Evolutionary conservation across 2,329 filamentous ascomycete species (phyloP).

Genomic region (Colletotrichum destructivum): DNA sequence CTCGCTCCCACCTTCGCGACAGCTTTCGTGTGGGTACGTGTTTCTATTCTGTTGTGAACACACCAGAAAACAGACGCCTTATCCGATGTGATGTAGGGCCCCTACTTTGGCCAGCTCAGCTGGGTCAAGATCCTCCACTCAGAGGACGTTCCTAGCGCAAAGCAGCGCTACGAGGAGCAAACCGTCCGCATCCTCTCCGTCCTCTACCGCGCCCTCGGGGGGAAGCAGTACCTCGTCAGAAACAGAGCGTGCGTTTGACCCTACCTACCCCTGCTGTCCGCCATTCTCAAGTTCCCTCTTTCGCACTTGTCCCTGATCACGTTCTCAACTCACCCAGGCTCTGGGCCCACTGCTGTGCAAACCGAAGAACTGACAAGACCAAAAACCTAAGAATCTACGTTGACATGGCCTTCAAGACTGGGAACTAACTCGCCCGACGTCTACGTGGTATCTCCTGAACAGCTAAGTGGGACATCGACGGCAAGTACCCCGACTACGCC

Average conservation of each 20-base stretch:
- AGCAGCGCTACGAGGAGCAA: slow-evolving; percentile 51
- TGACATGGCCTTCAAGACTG: slow-evolving; percentile 53
- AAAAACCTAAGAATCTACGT: slow-evolving; percentile 47
- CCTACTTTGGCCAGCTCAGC: slow-evolving; percentile 59
- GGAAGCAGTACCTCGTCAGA: slow-evolving; percentile 53
- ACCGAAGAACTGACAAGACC: not conserved
- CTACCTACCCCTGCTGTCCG: too few species aligned
- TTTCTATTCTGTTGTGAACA: not conserved
- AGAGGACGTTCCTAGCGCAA: slow-evolving; percentile 49
- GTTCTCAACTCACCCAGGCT: not conserved
- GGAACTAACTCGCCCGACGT: slow-evolving; percentile 43
- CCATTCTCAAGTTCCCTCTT: too few species aligned
- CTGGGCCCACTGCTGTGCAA: too few species aligned
- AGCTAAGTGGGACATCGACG: slow-evolving; percentile 48
- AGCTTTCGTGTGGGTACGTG: too few species aligned
- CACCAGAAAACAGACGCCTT: not conserved
- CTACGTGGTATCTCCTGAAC: slow-evolving; percentile 43
- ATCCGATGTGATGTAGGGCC: slow-evolving; percentile 50
- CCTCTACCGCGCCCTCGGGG: slow-evolving; percentile 52
- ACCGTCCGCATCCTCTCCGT: slow-evolving; percentile 50
- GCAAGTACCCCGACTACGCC: slow-evolving; percentile 53
- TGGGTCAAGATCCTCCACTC: slow-evolving; percentile 54
- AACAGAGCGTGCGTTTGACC: slow-evolving; percentile 50
- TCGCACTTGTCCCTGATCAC: not conserved
- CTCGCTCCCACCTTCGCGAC: too few species aligned